phyloP scores from a whole-genome alignment of 345 rosid genomes.

The Trapa bicornis region DNA sequence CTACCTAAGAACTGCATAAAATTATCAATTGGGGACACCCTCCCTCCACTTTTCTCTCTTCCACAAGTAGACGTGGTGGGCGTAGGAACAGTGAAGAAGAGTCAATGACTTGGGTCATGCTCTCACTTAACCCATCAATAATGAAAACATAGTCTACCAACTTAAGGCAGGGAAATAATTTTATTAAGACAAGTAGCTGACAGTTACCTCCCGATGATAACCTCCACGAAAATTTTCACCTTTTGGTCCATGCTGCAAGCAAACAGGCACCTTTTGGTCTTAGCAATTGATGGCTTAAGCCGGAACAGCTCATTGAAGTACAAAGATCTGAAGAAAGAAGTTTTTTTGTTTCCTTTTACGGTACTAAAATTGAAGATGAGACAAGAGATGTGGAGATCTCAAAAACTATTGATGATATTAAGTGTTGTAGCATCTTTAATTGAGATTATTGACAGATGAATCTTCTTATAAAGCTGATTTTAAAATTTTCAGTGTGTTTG shows the following conservation, averaged over 20 bases:
- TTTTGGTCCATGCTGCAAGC: too few relatives aligned
- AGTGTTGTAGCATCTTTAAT: neutral
- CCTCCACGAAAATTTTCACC: too few relatives aligned
- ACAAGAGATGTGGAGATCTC: neutral
- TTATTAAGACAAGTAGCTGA: too few relatives aligned
- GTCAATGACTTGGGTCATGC: neutral
- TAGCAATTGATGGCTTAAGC: neutral
- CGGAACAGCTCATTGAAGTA: neutral
- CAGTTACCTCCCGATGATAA: neutral
- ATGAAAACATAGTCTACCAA: neutral
- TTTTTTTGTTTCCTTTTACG: too few relatives aligned
- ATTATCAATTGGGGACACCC: neutral
- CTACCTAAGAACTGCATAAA: neutral
- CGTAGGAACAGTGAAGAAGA: neutral
- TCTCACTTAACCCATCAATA: neutral
- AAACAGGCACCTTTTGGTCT: too few relatives aligned
- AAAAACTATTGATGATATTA: too few relatives aligned
- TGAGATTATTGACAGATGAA: neutral
- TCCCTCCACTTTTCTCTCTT: neutral
- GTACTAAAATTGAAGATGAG: neutral
- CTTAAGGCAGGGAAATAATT: too few relatives aligned
- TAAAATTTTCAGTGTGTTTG: neutral
- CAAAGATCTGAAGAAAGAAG: too few relatives aligned
- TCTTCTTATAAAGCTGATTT: neutral
- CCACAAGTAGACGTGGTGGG: neutral